Evolutionary conservation across 108 stramenopile genomes (phyloP).

Genomic region (Skeletonema grethae): DNA sequence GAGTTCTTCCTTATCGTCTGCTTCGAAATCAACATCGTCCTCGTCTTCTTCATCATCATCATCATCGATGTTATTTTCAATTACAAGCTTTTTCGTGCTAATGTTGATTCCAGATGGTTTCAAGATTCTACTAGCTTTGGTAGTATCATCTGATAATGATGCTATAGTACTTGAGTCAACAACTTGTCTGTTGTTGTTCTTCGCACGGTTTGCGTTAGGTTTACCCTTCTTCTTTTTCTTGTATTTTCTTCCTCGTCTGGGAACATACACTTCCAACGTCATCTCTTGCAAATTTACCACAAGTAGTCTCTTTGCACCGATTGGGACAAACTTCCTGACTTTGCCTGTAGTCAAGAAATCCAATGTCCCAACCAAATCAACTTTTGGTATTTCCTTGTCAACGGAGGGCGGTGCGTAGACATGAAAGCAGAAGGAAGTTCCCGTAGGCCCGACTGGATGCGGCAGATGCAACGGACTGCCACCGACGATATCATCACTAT

Average conservation of each 20-base stretch:
- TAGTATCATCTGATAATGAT: neutral
- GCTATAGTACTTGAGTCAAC: neutral
- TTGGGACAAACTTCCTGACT: conserved; percentile 28
- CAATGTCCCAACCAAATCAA: conserved; percentile 32
- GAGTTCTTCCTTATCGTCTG: conserved; percentile 1
- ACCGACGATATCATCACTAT: conserved; percentile 1
- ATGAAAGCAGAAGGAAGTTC: conserved; percentile 13
- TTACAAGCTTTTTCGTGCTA: conserved; percentile 6
- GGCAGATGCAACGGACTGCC: conserved; percentile 6
- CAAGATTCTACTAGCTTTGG: neutral
- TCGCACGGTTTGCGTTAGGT: neutral
- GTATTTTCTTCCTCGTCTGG: conserved; percentile 4
- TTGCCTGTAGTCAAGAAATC: conserved; percentile 26
- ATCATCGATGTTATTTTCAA: neutral
- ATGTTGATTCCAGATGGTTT: conserved; percentile 10
- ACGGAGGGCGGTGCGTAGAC: conserved; percentile 29
- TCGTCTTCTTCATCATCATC: neutral
- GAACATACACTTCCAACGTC: conserved; percentile 24
- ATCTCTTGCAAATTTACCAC: conserved; percentile 36
- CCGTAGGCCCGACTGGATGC: conserved; percentile 14
- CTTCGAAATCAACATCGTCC: conserved; percentile 3
- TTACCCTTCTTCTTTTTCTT: conserved; percentile 5
- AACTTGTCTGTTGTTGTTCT: neutral
- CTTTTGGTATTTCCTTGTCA: conserved; percentile 39
- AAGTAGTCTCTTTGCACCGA: conserved; percentile 18